Base-by-base conservation (phyloP, 1,284 basidiomycete species). In the Sutorius eximius region DNA sequence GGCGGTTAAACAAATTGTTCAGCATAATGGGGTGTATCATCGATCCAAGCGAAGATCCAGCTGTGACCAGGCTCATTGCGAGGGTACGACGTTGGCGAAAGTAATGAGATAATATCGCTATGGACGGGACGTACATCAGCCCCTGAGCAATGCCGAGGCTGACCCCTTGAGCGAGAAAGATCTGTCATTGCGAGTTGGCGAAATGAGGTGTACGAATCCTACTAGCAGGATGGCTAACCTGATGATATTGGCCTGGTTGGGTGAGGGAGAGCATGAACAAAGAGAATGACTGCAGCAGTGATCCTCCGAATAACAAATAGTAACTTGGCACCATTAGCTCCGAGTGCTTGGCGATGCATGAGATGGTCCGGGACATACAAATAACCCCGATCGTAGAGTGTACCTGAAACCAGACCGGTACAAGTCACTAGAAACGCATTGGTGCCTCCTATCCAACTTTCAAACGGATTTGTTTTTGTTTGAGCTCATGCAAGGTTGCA, bases 11-110 rank as follows among this genome's bases (percentile, higher is more conserved):
- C 20, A 73, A 53, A 47, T 75, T 71, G 52, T 77, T 77, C 36
- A 78, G 57, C 71, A 78, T 75, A 52, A 77, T 70, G 2, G 75
- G 61, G 24, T 67, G 67, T 5, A 70, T 44, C 10, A 69, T 58
- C 6, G 71, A 50, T 33, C 75, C 74, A 12, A 74, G 51, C 1
- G 73, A 65, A 3, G 73, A 65, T 12, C 75, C 75, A 15, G 61
- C 55, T 3, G 69, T 55, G 20, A 64, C 64, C 18, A 75, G 59
- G 15, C 66, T 65, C 68, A 73, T 68, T 7, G 68, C 73, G 9
- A 75, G 62, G 6, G 72, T 67, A 13, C 72, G 66, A 13, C 63
- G 69, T 37, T 38, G 49, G 18, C 30, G 43, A 52, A 75, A 75
- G 49, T 75, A 68, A 15, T 75, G 74, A 10, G 70, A 72, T 16